Evolutionary conservation across 768 basidiomycete genomes (phyloP).

Genomic region (Trametes villosa): DNA sequence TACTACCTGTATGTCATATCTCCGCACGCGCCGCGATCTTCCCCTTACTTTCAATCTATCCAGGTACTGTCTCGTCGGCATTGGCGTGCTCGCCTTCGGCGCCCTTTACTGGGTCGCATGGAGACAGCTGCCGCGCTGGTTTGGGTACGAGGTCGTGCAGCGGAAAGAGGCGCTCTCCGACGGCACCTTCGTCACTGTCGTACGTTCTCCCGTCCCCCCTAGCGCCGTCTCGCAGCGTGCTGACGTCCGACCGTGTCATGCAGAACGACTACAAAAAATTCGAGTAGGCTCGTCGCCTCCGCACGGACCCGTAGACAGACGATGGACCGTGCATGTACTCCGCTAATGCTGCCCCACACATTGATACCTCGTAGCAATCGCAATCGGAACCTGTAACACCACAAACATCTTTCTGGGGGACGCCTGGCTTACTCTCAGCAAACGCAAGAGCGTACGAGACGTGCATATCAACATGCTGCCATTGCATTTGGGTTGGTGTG

Average conservation of each 20-base stretch:
- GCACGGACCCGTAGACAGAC: no score
- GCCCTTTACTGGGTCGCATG: constrained; percentile 40
- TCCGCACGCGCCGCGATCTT: constrained; percentile 22
- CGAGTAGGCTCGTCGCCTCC: background rate
- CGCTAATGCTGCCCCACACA: no score
- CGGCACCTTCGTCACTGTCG: constrained; percentile 56
- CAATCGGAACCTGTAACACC: no score
- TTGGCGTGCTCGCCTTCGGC: constrained; percentile 25
- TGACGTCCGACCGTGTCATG: background rate
- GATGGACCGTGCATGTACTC: no score
- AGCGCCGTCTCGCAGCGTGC: background rate
- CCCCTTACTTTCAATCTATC: background rate
- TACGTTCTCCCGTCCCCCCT: constrained; percentile 24
- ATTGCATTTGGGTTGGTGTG: no score
- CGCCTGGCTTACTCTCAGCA: no score
- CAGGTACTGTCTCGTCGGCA: constrained; percentile 26
- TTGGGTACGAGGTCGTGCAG: constrained; percentile 50
- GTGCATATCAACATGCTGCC: no score
- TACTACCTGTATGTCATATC: constrained; percentile 32
- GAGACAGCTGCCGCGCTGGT: constrained; percentile 47
- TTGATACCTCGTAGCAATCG: no score
- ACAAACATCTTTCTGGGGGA: no score
- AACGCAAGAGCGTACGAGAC: no score
- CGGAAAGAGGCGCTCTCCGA: constrained; percentile 52
- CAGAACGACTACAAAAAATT: constrained; percentile 11